Evolutionary conservation across 768 basidiomycete species (phyloP), one percentile per base, ranked within the genome.

Genomic region (Termitomyces sp.): DNA sequence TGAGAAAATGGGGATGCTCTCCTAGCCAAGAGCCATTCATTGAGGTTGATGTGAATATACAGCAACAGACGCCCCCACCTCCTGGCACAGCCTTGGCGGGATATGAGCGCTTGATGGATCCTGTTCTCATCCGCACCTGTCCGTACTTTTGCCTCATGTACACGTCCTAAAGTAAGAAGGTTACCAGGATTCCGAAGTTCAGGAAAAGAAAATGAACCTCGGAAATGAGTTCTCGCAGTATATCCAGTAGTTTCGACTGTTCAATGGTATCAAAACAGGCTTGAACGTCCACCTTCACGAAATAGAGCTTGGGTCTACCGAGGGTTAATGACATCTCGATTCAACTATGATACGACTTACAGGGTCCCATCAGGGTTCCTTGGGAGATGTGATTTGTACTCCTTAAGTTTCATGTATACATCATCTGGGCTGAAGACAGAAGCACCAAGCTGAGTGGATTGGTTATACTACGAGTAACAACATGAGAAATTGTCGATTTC

Each of bases 221-320:
- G 0, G 86, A 84, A 45, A 99, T 75, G 3, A 98, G 64, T 3
- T 82, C 72, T 10, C 80, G 77, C 25, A 98, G 69, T 35, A 99
- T 91, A 36, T 82, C 76, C 31, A 98, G 70, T 41, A 99, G 71
- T 63, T 88, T 94, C 7, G 81, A 77, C 68, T 98, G 97, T 32
- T 93, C 86, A 54, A 98, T 98, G 0, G 90, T 93, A 70, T 99
- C 97, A 74, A 98, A 99, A 62, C 94, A 97, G 7, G 96, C 88
- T 57, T 89, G 89, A 16, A 98, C 94, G 65, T 99, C 97, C 23
- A 97, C 83, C 69, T 99, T 99, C 48, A 94, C 95, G 63, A 99
- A 96, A 69, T 94, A 98, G 6, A 98, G 70, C 58, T 85, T 85
- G 0, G 95, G 93, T 35, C 95, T 96, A 49, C 6, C 10, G 3